A percentile compares a stretch with the other conserved stretches of the same genome.
phyloP scores from a whole-genome alignment of 306 rosid genomes.

The Dalbergia cultrata region DNA sequence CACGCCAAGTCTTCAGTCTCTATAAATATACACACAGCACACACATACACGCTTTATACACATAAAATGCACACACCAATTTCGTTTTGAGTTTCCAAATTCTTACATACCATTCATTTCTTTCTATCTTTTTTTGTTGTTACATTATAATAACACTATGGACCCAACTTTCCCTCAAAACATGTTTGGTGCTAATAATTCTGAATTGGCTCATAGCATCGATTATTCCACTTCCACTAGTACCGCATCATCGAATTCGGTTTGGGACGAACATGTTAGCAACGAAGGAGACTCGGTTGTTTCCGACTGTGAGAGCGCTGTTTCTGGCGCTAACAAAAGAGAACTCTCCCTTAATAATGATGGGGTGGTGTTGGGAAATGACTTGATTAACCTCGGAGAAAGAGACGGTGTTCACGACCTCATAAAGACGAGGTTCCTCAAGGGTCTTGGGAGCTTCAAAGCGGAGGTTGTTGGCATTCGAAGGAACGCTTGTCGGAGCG shows the following conservation, averaged over 20 bases:
- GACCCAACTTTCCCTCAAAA: conserved; percentile 32
- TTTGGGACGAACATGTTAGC: not conserved
- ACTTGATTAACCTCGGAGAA: conserved; percentile 47
- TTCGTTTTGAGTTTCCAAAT: not conserved
- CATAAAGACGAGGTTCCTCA: conserved; percentile 57
- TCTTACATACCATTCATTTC: too few species aligned
- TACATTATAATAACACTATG: conserved; percentile 18
- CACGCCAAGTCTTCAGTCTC: conserved; percentile 4
- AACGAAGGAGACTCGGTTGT: conserved; percentile 53
- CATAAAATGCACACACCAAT: not conserved
- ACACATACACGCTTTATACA: not conserved
- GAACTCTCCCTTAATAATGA: too few species aligned
- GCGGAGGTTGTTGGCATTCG: conserved; percentile 55
- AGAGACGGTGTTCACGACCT: conserved; percentile 60
- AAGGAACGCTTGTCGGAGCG: conserved; percentile 50
- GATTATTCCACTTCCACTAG: not conserved
- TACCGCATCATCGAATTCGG: not conserved
- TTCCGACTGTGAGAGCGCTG: conserved; percentile 74
- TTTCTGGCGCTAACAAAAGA: conserved; percentile 39
- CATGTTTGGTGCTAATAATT: not conserved
- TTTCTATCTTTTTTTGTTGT: not conserved
- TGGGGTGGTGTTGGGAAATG: too few species aligned
- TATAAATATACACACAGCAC: not conserved
- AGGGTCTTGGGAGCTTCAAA: conserved; percentile 52
- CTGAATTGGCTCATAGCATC: not conserved